phyloP scores from a whole-genome alignment of 106 monocot genomes.

The Apostasia ramifera region DNA sequence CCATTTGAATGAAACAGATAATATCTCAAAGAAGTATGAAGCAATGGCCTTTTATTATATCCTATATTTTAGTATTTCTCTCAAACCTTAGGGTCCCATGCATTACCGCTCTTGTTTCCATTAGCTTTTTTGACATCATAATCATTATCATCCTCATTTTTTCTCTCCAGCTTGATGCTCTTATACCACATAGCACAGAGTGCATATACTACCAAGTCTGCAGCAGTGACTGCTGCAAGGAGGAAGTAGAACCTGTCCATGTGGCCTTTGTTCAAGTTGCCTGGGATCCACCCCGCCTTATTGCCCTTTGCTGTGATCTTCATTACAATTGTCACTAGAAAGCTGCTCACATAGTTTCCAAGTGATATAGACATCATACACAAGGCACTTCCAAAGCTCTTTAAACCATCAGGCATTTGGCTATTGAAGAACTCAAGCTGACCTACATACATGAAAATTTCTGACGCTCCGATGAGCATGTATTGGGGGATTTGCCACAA shows the following conservation, averaged over 20 bases:
- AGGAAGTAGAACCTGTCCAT: conserved; percentile 32
- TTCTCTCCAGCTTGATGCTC: conserved; percentile 10
- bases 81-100: not conserved
- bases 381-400: conserved; percentile 34
- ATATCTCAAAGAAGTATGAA: too few species aligned
- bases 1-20: too few species aligned
- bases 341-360: conserved; percentile 29
- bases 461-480: conserved; percentile 27
- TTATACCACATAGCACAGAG: conserved; percentile 21
- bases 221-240: conserved; percentile 14
- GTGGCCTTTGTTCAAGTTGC: conserved; percentile 21
- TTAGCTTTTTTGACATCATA: not conserved
- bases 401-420: conserved; percentile 26
- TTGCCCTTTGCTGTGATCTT: conserved; percentile 1
- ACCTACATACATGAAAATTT: conserved; percentile 39
- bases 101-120: too few species aligned
- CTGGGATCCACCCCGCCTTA: conserved; percentile 24
- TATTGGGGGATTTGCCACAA: conserved; percentile 39
- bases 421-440: conserved; percentile 37
- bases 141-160: not conserved
- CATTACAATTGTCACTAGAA: conserved; percentile 18
- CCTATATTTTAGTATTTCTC: too few species aligned
- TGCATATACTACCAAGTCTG: conserved; percentile 18
- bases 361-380: conserved; percentile 28
- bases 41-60: too few species aligned